Evolutionary conservation across 1,139 yeast species (phyloP).

Genomic region (Fermentozyma sake): DNA sequence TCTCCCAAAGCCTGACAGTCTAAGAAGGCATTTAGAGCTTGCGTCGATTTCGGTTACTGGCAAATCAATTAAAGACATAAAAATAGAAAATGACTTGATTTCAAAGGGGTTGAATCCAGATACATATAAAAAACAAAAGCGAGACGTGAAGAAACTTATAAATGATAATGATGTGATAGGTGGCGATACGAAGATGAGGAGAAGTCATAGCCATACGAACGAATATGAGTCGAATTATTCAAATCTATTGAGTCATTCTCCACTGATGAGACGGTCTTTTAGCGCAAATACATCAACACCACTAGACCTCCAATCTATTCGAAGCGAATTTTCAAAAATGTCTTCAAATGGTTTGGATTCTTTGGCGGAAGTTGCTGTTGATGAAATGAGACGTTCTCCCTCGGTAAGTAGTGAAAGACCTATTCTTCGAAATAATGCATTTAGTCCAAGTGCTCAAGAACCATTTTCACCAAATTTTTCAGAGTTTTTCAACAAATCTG

Average conservation of each 20-base stretch:
- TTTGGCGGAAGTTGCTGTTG: conserved; percentile 20
- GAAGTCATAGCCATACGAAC: too few species aligned
- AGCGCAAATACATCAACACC: too few species aligned
- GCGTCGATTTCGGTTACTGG: conserved; percentile 55
- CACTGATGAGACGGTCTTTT: too few species aligned
- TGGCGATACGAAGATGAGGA: too few species aligned
- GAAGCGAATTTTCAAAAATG: too few species aligned
- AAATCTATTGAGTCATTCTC: too few species aligned
- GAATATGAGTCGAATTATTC: too few species aligned
- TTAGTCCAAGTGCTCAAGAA: conserved; percentile 5
- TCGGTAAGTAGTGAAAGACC: not conserved
- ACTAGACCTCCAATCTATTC: too few species aligned
- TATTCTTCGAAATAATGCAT: too few species aligned
- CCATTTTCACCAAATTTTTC: conserved; percentile 18
- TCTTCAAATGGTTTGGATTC: conserved; percentile 15
- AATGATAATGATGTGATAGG: too few species aligned
- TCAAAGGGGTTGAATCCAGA: conserved; percentile 47
- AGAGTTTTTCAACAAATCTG: conserved; percentile 11
- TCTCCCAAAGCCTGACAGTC: conserved; percentile 5
- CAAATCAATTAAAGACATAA: conserved; percentile 44
- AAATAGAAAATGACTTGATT: conserved; percentile 44
- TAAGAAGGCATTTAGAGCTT: conserved; percentile 45
- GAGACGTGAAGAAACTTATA: conserved; percentile 6
- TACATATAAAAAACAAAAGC: conserved; percentile 10
- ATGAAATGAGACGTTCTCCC: conserved; percentile 15